phyloP scores from a whole-genome alignment of 192 early-diverging fungal species.

The Coemansia biformis region DNA sequence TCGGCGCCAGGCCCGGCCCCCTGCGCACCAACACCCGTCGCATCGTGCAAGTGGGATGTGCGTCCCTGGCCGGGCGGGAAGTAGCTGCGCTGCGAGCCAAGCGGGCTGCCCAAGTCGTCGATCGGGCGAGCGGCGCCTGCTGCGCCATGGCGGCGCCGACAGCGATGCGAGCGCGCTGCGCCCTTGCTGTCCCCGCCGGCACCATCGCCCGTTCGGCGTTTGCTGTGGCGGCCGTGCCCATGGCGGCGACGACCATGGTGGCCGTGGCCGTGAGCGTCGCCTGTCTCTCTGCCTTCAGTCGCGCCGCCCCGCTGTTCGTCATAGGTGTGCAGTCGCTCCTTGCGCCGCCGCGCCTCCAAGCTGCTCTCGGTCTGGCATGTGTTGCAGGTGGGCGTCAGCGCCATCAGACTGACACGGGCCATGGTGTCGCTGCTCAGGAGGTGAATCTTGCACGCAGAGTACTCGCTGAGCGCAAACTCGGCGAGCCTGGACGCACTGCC shows the following conservation, averaged over 20 bases:
- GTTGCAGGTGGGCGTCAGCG: constrained; percentile 42
- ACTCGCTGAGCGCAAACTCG: constrained; percentile 31
- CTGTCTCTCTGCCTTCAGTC: constrained; percentile 1
- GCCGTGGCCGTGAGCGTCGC: constrained; percentile 5
- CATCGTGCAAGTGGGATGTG: background rate
- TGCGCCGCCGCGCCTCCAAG: constrained; percentile 23
- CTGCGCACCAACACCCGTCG: constrained; percentile 1
- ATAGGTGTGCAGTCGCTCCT: constrained; percentile 24
- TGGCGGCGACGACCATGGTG: constrained; percentile 12
- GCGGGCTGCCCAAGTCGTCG: constrained; percentile 29
- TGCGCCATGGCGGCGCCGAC: constrained; percentile 9
- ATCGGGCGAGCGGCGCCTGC: constrained; percentile 2
- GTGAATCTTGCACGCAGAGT: constrained; percentile 34
- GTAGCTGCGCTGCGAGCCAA: constrained; percentile 10
- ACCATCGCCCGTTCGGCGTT: too few species aligned
- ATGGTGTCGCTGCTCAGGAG: constrained; percentile 29
- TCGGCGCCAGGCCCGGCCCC: too few species aligned
- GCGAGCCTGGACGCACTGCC: constrained; percentile 12
- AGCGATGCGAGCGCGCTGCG: background rate
- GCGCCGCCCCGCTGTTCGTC: too few species aligned
- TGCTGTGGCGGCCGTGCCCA: too few species aligned
- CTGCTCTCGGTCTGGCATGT: constrained; percentile 18
- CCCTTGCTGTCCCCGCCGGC: background rate
- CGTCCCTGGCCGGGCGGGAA: constrained; percentile 1
- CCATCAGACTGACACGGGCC: constrained; percentile 45